These are phyloP conservation scores for Saturnispora besseyi DNA, from an alignment of 805 yeast genomes.

Conservation along the genomic window DNA sequence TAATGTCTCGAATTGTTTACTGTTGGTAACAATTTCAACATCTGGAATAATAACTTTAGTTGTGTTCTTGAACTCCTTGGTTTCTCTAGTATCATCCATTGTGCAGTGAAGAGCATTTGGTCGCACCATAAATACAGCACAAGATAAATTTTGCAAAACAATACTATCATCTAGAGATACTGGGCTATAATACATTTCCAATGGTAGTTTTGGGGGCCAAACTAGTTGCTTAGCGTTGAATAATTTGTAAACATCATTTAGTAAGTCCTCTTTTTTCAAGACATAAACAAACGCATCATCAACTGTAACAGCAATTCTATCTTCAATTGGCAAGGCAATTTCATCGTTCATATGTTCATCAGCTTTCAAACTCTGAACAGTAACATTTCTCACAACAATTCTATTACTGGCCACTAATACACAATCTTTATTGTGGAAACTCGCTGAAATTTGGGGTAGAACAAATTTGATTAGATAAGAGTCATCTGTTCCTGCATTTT, in stretches of 20 bases:
- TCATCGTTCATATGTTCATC: slow-evolving; percentile 34
- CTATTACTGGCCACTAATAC: slow-evolving; percentile 48
- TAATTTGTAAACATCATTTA: slow-evolving; percentile 27
- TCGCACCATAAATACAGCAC: slow-evolving; percentile 38
- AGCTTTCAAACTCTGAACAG: slow-evolving; percentile 28
- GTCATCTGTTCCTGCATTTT: slow-evolving; percentile 21
- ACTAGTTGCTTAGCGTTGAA: slow-evolving; percentile 23
- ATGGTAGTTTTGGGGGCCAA: slow-evolving; percentile 65
- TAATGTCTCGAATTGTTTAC: slow-evolving; percentile 47
- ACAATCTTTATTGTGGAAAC: slow-evolving; percentile 38
- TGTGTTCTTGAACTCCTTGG: slow-evolving; percentile 11
- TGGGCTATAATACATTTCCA: slow-evolving; percentile 51
- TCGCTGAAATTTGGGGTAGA: slow-evolving; percentile 72
- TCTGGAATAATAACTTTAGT: slow-evolving; percentile 32
- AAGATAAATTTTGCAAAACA: slow-evolving; percentile 44
- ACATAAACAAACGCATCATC: slow-evolving; percentile 50
- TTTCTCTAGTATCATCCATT: slow-evolving; percentile 18
- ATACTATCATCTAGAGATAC: slow-evolving; percentile 34
- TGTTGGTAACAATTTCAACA: slow-evolving; percentile 44
- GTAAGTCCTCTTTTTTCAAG: slow-evolving; percentile 32
- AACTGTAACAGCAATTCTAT: slow-evolving; percentile 46
- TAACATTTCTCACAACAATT: slow-evolving; percentile 45
- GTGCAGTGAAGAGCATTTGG: slow-evolving; percentile 45
- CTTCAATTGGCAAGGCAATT: slow-evolving; percentile 38
- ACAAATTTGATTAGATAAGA: slow-evolving; percentile 53